Evolutionary conservation across 345 rosid genomes (phyloP), one percentile per base, ranked within the genome.

Genomic region (Salix caprea): DNA sequence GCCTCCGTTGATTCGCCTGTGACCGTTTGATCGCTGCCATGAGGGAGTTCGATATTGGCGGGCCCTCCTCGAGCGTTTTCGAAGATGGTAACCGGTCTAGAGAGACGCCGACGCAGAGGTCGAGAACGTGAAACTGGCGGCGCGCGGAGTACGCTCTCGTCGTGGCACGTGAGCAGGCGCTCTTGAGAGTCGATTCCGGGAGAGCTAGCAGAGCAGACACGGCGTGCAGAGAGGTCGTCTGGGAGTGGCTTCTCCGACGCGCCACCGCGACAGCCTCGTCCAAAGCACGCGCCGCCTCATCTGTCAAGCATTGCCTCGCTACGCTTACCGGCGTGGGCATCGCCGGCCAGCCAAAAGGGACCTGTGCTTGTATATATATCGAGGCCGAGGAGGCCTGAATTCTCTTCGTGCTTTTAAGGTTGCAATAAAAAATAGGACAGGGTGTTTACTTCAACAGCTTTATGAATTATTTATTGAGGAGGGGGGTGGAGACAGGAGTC

Each of bases 11-110:
- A 70, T 90, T 91, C 32, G 99, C 97, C 80, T 95, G 99, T 11
- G 99, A 91, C 16, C 99, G 88, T 78, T 93, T 93, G 74, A 95
- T 93, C 9, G 99, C 99, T 7, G 99, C 99, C 99, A 95, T 93
- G 73, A 95, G 91, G 1, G 99, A 91, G 83, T 95, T 93, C 7
- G 97, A 93, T 0, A 95, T 78, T 46, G 88, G 94, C 2, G 92
- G 94, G 21, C 83, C 87, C 18, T 87, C 88, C 1, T 23, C 77
- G 61, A 73, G 58, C 18, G 84, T 12, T 21, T 81, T 85, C 21
- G 88, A 80, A 11, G 90, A 82, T 21, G 88, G 87, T 10, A 88
- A 24, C 1, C 92, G 86, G 81, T 89, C 94, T 16, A 90, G 91
- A 15, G 91, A 86, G 2, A 91, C 91, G 14, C 92, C 89, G 3